Conservation (phyloP, 192 early-diverging fungal genomes). For the Backusella australiensis region DNA sequence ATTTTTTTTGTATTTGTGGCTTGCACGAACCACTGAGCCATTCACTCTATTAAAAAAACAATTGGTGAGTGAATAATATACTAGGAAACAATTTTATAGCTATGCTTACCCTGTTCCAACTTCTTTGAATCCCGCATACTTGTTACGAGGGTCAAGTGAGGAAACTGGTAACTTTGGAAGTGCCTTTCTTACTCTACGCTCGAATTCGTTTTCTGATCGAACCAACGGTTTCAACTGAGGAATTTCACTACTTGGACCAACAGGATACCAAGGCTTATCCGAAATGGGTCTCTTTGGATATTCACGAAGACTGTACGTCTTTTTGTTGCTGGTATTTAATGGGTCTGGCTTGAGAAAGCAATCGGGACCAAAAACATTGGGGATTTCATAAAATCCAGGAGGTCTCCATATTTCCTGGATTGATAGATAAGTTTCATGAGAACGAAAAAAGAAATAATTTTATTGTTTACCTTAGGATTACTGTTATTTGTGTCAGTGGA, state of each 20-base stretch:
- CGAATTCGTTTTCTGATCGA: slow-evolving; percentile 31
- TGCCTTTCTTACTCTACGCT: slow-evolving; percentile 26
- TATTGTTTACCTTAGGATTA: slow-evolving; percentile 4
- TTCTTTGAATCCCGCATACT: slow-evolving; percentile 23
- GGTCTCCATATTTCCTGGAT: slow-evolving; percentile 26
- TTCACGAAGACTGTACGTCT: not conserved
- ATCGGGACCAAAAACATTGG: slow-evolving; percentile 25
- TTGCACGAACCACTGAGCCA: slow-evolving; percentile 34
- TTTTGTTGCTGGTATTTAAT: slow-evolving; percentile 13
- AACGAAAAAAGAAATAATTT: not conserved
- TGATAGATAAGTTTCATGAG: not conserved
- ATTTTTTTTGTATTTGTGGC: slow-evolving; percentile 25
- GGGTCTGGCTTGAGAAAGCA: slow-evolving; percentile 29
- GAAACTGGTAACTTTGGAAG: slow-evolving; percentile 27
- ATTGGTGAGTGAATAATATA: not conserved
- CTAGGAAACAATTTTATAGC: not conserved
- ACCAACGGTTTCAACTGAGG: slow-evolving; percentile 31
- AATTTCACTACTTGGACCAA: slow-evolving; percentile 25
- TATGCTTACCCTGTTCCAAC: slow-evolving; percentile 23
- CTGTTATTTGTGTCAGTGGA: slow-evolving; percentile 8
- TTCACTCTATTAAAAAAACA: slow-evolving; percentile 22
- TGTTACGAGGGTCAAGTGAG: slow-evolving; percentile 20
- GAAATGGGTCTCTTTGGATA: slow-evolving; percentile 19
- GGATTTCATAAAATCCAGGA: slow-evolving; percentile 29
- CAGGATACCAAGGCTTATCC: slow-evolving; percentile 29